Evolutionary conservation across 1,284 basidiomycete genomes (phyloP).

Genomic region (Coriolopsis trogii): DNA sequence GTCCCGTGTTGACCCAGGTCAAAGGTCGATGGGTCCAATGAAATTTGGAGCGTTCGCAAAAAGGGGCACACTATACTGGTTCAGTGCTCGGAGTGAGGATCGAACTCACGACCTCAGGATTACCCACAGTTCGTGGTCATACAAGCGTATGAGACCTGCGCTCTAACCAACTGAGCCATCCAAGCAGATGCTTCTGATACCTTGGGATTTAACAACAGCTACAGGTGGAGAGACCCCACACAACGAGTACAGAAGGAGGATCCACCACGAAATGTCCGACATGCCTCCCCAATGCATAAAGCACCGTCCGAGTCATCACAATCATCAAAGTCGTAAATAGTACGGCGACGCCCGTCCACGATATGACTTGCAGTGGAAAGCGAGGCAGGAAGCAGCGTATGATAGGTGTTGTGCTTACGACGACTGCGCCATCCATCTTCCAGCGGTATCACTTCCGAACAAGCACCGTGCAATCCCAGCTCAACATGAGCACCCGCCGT

Average conservation of each 20-base stretch:
- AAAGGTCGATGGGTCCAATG: too few species aligned
- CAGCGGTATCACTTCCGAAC: neutral
- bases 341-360: too few species aligned
- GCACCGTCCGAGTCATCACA: too few species aligned
- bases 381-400: neutral
- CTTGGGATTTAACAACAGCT: neutral
- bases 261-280: too few species aligned
- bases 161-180: conserved; percentile 27
- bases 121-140: conserved; percentile 16
- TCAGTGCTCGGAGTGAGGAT: conserved; percentile 24
- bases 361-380: neutral
- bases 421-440: too few species aligned
- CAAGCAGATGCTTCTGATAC: conserved; percentile 3
- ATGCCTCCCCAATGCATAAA: too few species aligned
- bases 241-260: neutral
- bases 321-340: too few species aligned
- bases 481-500: conserved; percentile 30
- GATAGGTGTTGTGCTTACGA: neutral
- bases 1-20: too few species aligned
- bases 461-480: neutral
- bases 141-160: conserved; percentile 21
- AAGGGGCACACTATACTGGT: too few species aligned
- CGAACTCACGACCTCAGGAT: conserved; percentile 27
- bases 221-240: neutral
- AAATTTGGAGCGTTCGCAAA: too few species aligned